Evolutionary conservation across 768 basidiomycete genomes (phyloP), one percentile per base, ranked within the genome.

Genomic region (Naematelia aurantialba): DNA sequence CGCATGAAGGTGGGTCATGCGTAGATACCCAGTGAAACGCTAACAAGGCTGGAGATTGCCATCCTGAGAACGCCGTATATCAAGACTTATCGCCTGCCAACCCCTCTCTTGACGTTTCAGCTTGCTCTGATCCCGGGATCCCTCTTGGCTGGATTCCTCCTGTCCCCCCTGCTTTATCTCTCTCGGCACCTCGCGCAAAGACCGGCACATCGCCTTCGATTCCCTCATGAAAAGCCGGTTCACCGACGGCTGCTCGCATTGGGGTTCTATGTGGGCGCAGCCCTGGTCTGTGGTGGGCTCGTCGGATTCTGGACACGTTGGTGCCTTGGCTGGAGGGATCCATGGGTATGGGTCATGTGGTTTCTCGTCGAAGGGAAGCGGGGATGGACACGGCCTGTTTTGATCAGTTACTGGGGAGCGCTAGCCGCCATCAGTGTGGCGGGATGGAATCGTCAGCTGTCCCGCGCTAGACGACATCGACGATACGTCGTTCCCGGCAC

Each of bases 261-360:
- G 27, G 90, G 85, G 1, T 92, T 97, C 78, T 91, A 91, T 72
- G 75, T 81, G 26, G 90, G 91, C 27, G 80, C 88, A 2, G 76
- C 86, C 42, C 75, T 91, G 59, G 85, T 96, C 66, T 83, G 96
- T 25, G 85, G 83, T 10, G 87, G 89, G 0, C 78, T 91, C 24
- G 85, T 98, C 51, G 96, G 93, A 11, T 81, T 87, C 42, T 99
- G 96, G 96, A 86, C 88, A n/a, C 82, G 85, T 55, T 89, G 91
- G 89, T 86, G 85, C 70, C 82, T 97, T 5, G 63, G 58, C 3
- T 85, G 85, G 31, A 82, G 91, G 50, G 83, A 94, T 77, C 93
- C 93, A 1, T 94, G 89, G 88, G 69, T 89, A 1, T 96, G 89
- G 89, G 84, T 80, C 4, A 74, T 91, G 5, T 83, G 85, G 61